Percentiles rank a stretch among this genome's conserved stretches.
phyloP scores from a whole-genome alignment of 192 early-diverging fungal genomes.

The Martensiomyces pterosporus region DNA sequence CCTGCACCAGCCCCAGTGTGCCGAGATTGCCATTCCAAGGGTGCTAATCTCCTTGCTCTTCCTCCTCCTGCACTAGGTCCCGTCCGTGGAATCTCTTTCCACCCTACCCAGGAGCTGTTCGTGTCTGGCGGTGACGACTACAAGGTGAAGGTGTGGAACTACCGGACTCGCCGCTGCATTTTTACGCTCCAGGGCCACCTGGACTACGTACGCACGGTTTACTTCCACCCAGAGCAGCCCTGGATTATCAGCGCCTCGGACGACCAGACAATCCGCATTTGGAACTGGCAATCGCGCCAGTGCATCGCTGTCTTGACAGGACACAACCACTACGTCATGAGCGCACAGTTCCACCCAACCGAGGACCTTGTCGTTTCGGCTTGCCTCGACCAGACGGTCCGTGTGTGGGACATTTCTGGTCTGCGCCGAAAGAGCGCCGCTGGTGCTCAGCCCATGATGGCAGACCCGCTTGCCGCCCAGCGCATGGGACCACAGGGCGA shows the following conservation, averaged over 20 bases:
- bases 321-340: constrained; percentile 99
- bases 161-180: constrained; percentile 92
- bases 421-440: constrained; percentile 52
- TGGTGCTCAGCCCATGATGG: constrained; percentile 42
- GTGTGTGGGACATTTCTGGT: constrained; percentile 99
- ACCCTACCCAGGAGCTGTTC: constrained; percentile 93
- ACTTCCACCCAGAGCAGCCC: constrained; percentile 96
- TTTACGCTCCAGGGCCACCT: constrained; percentile 97
- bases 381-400: constrained; percentile 92
- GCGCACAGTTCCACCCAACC: constrained; percentile 96
- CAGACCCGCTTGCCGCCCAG: constrained; percentile 36
- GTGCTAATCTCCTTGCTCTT: no score
- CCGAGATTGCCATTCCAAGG: no score
- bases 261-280: constrained; percentile 98
- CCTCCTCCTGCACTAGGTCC: constrained; percentile 61
- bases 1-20: no score
- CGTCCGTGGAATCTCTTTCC: constrained; percentile 94
- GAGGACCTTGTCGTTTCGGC: constrained; percentile 96
- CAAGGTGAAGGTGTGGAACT: constrained; percentile 99
- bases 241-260: constrained; percentile 98
- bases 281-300: constrained; percentile 99
- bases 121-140: constrained; percentile 99
- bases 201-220: constrained; percentile 96
- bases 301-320: constrained; percentile 97
- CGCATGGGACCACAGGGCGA: constrained; percentile 73